A percentile compares a stretch with the other conserved stretches of the same genome.
phyloP scores from a whole-genome alignment of 306 rosid genomes.

The Luffa aegyptiaca region DNA sequence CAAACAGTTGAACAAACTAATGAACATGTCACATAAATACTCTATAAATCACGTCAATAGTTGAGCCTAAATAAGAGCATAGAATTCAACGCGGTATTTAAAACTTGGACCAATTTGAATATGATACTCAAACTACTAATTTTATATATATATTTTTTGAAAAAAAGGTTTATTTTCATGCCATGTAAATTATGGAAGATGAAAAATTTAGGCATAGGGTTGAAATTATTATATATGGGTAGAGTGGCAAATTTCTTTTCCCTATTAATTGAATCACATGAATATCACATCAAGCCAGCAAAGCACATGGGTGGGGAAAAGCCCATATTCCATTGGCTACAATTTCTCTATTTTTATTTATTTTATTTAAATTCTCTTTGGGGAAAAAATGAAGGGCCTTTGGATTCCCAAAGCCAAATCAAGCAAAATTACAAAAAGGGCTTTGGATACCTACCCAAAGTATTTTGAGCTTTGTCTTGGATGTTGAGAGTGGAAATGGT shows the following conservation, averaged over 20 bases:
- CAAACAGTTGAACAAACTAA: neutral
- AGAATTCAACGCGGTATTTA: neutral
- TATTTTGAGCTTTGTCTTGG: neutral
- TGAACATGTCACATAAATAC: neutral
- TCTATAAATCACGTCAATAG: too few species aligned
- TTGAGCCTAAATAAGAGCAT: neutral
- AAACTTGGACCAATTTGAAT: too few species aligned
- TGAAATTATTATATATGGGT: neutral
- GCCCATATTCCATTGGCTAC: neutral
- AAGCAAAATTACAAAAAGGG: neutral
- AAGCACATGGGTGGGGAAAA: constrained; percentile 41
- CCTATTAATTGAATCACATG: constrained; percentile 24
- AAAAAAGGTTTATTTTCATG: neutral
- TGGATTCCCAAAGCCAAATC: neutral
- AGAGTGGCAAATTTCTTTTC: neutral
- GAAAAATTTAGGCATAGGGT: neutral
- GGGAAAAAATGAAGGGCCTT: neutral
- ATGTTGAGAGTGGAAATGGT: neutral
- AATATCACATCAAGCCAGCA: constrained; percentile 10
- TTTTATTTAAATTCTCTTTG: neutral
- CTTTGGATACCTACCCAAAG: neutral
- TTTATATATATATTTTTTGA: too few species aligned
- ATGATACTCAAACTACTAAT: too few species aligned
- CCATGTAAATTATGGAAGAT: neutral
- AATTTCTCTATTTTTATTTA: neutral